Evolutionary conservation across 192 early-diverging fungal genomes (phyloP).

Genomic region (Coemansia sp.): DNA sequence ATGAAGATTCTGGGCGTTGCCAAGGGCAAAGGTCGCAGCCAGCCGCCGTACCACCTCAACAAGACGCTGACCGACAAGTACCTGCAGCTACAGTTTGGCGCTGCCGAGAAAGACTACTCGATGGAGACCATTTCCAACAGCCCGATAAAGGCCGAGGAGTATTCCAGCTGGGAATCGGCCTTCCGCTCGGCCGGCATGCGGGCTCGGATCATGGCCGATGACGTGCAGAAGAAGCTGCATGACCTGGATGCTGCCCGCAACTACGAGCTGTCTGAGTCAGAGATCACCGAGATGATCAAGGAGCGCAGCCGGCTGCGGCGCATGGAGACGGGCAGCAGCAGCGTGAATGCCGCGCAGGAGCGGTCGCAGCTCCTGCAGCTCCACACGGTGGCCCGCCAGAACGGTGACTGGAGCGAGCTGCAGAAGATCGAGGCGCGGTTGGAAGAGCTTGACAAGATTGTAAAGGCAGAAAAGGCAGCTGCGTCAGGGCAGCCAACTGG

Average conservation of each 20-base stretch:
- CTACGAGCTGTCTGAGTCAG: slow-evolving; percentile 63
- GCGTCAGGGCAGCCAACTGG: not conserved
- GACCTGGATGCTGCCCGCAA: slow-evolving; percentile 59
- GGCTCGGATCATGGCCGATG: slow-evolving; percentile 47
- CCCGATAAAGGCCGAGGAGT: slow-evolving; percentile 64
- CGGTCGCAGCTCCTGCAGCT: slow-evolving; percentile 55
- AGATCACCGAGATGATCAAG: slow-evolving; percentile 65
- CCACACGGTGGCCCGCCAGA: slow-evolving; percentile 54
- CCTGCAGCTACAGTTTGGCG: slow-evolving; percentile 68
- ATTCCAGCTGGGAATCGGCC: slow-evolving; percentile 56
- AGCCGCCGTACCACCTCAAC: slow-evolving; percentile 62
- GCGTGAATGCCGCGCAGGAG: slow-evolving; percentile 48
- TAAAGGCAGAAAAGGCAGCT: slow-evolving; percentile 5
- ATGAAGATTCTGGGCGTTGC: slow-evolving; percentile 62
- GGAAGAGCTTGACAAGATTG: slow-evolving; percentile 30
- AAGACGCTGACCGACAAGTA: slow-evolving; percentile 65
- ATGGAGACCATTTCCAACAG: slow-evolving; percentile 80
- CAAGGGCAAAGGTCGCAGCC: slow-evolving; percentile 57
- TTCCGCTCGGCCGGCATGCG: slow-evolving; percentile 55
- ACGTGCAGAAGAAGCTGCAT: slow-evolving; percentile 57
- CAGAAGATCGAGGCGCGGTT: slow-evolving; percentile 45
- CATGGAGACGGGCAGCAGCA: slow-evolving; percentile 25
- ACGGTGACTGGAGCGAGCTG: slow-evolving; percentile 54
- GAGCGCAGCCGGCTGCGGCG: slow-evolving; percentile 56
- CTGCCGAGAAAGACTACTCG: slow-evolving; percentile 64